Base-by-base conservation (phyloP, 2,329 filamentous ascomycete genomes). In the Xylariaceae sp. region DNA sequence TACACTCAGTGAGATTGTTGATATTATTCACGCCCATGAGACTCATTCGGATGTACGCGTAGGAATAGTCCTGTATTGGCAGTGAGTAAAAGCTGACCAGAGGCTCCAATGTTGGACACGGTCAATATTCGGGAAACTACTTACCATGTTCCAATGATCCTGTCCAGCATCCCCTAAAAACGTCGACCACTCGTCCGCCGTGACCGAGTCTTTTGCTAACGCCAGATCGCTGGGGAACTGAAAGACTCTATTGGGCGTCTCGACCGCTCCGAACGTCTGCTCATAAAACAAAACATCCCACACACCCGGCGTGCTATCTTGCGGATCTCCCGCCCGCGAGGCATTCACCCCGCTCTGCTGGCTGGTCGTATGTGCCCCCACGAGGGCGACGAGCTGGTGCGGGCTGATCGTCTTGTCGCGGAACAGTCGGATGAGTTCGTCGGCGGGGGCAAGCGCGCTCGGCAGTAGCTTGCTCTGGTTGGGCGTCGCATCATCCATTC, bases 1-100 rank as follows among this genome's bases (percentile, higher is more conserved):
- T 75, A 65, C 76, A 79, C 48, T 79, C 75, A 13, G 67, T 73
- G 33, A 79, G 59, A 17, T 64, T 56, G 55, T 79, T 78, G 56
- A 79, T 72, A 52, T 78, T 77, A 51, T 73, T 67, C 12, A 79
- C 74, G 3, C 76, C 76, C 9, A 80, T 67, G 3, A 79, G 60
- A 24, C 69, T 74, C 29, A 80, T 62, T 17, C 74, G 72, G 34
- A 76, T 65, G 49, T 79, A 79, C 11, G 72, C 74, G 28, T 65
- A 63, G 2, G 74, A 66, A 41, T 75, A 79, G 34, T 71, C 73
- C 66, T 71, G 19, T 33, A 2, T 30, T 42, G 36, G 9, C 18
- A 17, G 24, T 12, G 42, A 39, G 32, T 16, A 17, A 15, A 16
- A 19, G n/a, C 28, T 17, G 6, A 17, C n/a, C n/a, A n/a, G n/a